A percentile compares a stretch with the other conserved stretches of the same genome.
Evolutionary conservation across 371 early-diverging fungal species (phyloP).

Genomic region (Cokeromyces recurvatus): DNA sequence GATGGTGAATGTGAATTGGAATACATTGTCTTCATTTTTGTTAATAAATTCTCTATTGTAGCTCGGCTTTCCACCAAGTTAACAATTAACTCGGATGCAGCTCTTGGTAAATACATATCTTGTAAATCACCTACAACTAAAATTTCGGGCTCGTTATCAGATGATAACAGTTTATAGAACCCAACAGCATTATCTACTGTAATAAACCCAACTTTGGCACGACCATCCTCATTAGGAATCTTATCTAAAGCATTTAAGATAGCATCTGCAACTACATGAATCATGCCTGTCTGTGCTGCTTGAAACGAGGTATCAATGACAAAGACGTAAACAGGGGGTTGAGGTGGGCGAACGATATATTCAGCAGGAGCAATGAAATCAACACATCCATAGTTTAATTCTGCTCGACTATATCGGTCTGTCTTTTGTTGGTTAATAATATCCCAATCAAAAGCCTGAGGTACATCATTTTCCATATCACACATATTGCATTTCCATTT

Average conservation of each 20-base stretch:
- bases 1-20: constrained; percentile 42
- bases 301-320: constrained; percentile 75
- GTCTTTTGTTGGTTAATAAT: constrained; percentile 52
- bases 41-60: constrained; percentile 56
- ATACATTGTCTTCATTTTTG: constrained; percentile 62
- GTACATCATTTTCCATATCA: constrained; percentile 75
- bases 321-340: constrained; percentile 82
- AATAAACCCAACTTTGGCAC: constrained; percentile 74
- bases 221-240: constrained; percentile 75
- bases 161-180: constrained; percentile 61
- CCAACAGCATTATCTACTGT: constrained; percentile 74
- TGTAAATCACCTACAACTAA: constrained; percentile 74
- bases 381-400: constrained; percentile 69
- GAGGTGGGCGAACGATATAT: constrained; percentile 80
- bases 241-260: constrained; percentile 63
- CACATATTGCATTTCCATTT: constrained; percentile 88
- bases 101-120: constrained; percentile 67
- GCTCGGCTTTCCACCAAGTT: constrained; percentile 63
- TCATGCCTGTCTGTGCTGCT: constrained; percentile 65
- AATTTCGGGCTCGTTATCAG: constrained; percentile 73
- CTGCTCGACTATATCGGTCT: constrained; percentile 70
- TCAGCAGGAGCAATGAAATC: constrained; percentile 83
- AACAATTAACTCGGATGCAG: constrained; percentile 74
- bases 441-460: constrained; percentile 78
- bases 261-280: constrained; percentile 50